Conservation (phyloP, 768 basidiomycete species). For the Boletus coccyginus region DNA sequence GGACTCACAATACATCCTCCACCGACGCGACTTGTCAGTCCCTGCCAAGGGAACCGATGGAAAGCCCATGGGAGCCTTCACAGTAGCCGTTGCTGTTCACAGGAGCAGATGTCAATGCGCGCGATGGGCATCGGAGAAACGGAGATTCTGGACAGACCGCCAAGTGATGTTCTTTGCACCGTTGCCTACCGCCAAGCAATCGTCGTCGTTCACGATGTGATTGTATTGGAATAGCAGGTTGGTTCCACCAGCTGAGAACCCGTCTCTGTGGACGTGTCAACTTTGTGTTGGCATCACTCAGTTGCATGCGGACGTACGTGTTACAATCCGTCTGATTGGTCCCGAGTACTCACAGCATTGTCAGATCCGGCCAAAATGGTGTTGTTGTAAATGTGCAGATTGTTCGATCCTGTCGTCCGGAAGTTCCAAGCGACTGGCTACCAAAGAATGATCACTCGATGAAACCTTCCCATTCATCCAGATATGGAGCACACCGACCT, state of each 20-base stretch:
- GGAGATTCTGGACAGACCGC: slow-evolving; percentile 25
- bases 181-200: slow-evolving; percentile 57
- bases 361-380: background rate
- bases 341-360: background rate
- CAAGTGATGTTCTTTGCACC: slow-evolving; percentile 56
- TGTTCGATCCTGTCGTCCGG: slow-evolving; percentile 45
- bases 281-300: too few relatives aligned
- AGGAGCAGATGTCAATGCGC: too few relatives aligned
- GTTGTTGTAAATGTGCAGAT: slow-evolving; percentile 41
- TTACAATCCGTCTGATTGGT: background rate
- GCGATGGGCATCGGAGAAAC: background rate
- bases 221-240: slow-evolving; percentile 29
- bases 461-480: background rate
- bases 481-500: slow-evolving; percentile 30
- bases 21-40: background rate
- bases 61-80: too few relatives aligned
- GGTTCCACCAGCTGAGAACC: background rate
- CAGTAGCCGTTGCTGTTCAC: too few relatives aligned
- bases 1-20: background rate
- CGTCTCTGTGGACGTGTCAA: too few relatives aligned
- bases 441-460: background rate
- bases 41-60: too few relatives aligned
- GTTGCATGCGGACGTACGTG: too few relatives aligned
- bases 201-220: slow-evolving; percentile 56
- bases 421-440: slow-evolving; percentile 63